Evolutionary conservation across 176 grass and related monocot genomes (phyloP).

Genomic region (Saccharum spontaneum): DNA sequence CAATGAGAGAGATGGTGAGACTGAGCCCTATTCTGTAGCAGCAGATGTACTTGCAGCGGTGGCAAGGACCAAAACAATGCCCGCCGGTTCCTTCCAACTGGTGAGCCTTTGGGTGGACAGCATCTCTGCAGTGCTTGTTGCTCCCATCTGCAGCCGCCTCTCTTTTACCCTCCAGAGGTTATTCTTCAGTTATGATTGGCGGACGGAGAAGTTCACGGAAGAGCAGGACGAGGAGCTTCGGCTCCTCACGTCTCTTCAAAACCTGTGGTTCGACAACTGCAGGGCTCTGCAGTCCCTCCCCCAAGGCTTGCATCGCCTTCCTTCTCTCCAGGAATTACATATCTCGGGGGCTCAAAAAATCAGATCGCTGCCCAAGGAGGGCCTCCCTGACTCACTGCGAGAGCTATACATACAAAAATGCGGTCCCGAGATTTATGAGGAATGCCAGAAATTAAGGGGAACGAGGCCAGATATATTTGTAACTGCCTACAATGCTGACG

Average conservation of each 20-base stretch:
- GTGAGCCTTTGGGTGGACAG: neutral
- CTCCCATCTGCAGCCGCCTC: neutral
- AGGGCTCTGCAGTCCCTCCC: neutral
- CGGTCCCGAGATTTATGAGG: neutral
- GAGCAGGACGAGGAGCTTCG: neutral
- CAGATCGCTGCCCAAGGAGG: neutral
- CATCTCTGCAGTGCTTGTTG: neutral
- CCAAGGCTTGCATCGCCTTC: too few relatives aligned
- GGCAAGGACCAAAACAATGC: neutral
- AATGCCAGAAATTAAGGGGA: neutral
- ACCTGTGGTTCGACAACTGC: accelerated
- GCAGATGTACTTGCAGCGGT: neutral
- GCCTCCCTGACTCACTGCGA: neutral
- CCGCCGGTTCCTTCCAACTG: neutral
- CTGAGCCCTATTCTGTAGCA: neutral
- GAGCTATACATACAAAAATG: accelerated
- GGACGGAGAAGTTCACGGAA: neutral
- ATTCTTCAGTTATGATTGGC: neutral
- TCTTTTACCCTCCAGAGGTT: neutral
- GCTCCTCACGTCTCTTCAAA: neutral
- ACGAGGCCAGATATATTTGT: neutral
- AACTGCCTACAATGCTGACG: accelerated
- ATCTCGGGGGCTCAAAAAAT: neutral
- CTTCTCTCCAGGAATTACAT: neutral
- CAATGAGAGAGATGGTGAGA: neutral